Percentiles rank a stretch among this genome's conserved stretches.
phyloP scores from a whole-genome alignment of 345 rosid genomes.

The Litchi chinensis region DNA sequence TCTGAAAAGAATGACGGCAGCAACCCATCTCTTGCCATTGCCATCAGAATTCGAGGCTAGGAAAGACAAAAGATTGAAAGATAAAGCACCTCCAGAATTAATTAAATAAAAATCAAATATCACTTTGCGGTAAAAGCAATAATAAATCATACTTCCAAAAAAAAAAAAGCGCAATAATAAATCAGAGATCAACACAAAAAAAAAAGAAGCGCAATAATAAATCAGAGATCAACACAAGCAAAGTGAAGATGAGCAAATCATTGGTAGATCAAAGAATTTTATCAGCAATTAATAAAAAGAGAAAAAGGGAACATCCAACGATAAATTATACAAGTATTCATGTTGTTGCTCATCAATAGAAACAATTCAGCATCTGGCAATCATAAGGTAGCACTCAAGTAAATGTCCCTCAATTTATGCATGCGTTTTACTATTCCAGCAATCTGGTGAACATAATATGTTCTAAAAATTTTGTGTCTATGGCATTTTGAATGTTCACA shows the following conservation, averaged over 20 bases:
- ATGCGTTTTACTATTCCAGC: background rate
- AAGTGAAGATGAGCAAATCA: constrained; percentile 12
- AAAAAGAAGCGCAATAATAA: too few species aligned
- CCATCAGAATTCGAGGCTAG: constrained; percentile 93
- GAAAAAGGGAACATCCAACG: background rate
- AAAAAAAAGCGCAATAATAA: too few species aligned
- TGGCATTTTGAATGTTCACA: background rate
- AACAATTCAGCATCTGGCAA: background rate
- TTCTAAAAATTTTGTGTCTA: background rate
- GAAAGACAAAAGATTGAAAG: constrained; percentile 12
- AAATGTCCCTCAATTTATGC: background rate
- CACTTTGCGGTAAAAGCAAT: background rate
- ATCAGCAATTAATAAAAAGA: background rate
- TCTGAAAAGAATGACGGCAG: constrained; percentile 84
- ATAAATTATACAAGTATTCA: background rate
- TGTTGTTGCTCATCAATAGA: background rate
- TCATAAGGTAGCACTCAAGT: background rate
- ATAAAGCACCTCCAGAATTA: constrained; percentile 2
- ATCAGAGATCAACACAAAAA: background rate
- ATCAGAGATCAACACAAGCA: background rate
- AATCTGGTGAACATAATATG: background rate
- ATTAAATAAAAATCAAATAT: background rate
- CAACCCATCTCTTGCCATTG: constrained; percentile 95
- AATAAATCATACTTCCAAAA: background rate
- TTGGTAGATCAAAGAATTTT: background rate